These are phyloP conservation scores for Claviceps sorghi DNA, from an alignment of 2,329 filamentous ascomycete genomes.

Conservation along the genomic window DNA sequence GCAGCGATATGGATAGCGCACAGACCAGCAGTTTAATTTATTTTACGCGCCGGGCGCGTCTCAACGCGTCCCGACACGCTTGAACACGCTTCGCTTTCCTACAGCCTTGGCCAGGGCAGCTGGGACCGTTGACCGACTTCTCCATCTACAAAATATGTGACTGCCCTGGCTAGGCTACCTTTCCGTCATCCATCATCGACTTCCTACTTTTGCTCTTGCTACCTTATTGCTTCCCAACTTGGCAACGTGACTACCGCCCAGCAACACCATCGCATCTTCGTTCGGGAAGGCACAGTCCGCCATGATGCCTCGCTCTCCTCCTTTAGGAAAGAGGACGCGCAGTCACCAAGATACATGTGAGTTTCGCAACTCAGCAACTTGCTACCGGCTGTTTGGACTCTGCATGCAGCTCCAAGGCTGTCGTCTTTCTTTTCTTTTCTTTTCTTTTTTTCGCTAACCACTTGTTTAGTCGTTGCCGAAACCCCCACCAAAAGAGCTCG, in stretches of 20 bases:
- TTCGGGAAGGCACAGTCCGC: slow-evolving; percentile 9
- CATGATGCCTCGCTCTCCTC: slow-evolving; percentile 16
- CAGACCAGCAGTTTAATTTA: slow-evolving; percentile 17
- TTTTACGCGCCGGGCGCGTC: slow-evolving; percentile 17
- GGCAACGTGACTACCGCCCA: slow-evolving; percentile 2
- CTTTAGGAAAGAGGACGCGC: slow-evolving; percentile 22
- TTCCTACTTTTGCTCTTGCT: neutral
- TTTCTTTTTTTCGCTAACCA: neutral
- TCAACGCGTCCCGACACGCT: slow-evolving; percentile 12
- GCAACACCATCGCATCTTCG: slow-evolving; percentile 1
- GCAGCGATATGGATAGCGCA: slow-evolving; percentile 7
- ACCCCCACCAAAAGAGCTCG: slow-evolving; percentile 32
- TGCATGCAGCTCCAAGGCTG: neutral
- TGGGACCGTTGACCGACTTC: neutral
- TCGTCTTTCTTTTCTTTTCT: neutral
- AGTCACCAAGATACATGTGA: slow-evolving; percentile 16
- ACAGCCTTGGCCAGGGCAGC: slow-evolving; percentile 3
- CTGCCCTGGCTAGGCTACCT: neutral
- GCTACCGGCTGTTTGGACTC: neutral
- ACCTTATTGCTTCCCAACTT: neutral
- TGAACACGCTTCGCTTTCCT: slow-evolving; percentile 4
- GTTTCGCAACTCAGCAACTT: slow-evolving; percentile 4
- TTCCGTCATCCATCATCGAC: neutral
- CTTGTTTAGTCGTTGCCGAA: slow-evolving; percentile 12
- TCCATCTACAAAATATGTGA: neutral